Evolutionary conservation across 495 filamentous ascomycete species (phyloP).

Genomic region (Filosporella fistucella): DNA sequence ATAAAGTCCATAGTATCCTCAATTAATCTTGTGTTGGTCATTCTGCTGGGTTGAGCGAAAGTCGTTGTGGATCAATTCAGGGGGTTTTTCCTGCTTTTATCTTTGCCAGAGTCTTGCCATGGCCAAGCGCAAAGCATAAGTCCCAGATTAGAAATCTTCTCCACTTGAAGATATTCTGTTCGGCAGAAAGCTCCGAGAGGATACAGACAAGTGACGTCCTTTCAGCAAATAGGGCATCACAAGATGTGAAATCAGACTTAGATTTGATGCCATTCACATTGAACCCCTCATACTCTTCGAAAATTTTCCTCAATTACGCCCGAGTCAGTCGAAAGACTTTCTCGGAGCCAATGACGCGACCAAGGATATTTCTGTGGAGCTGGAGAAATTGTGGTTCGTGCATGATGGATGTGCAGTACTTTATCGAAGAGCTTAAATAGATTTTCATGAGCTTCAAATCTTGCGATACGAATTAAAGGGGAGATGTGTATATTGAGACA

Average conservation of each 20-base stretch:
- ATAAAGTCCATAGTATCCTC: background rate
- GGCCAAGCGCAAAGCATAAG: background rate
- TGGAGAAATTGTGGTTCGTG: background rate
- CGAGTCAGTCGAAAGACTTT: background rate
- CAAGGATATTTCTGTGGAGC: background rate
- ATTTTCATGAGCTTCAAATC: too few species aligned
- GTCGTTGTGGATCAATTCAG: background rate
- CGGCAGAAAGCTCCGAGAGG: too few species aligned
- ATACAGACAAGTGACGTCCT: too few species aligned
- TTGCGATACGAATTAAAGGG: too few species aligned
- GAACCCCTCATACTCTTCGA: too few species aligned
- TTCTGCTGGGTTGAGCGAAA: background rate
- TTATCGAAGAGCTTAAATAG: background rate
- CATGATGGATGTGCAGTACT: background rate
- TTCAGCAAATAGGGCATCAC: too few species aligned
- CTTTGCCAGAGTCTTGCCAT: background rate
- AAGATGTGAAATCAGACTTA: too few species aligned
- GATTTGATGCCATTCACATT: too few species aligned
- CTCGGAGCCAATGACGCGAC: background rate
- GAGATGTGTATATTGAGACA: too few species aligned
- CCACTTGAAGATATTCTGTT: too few species aligned
- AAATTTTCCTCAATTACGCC: background rate
- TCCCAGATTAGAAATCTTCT: background rate
- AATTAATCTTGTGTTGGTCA: background rate
- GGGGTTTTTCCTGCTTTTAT: background rate